A percentile compares a stretch with the other conserved stretches of the same genome.
These are phyloP conservation scores for Hymenotorrendiella dingleyae DNA, from an alignment of 2,329 filamentous ascomycete species.

Conservation along the genomic window DNA sequence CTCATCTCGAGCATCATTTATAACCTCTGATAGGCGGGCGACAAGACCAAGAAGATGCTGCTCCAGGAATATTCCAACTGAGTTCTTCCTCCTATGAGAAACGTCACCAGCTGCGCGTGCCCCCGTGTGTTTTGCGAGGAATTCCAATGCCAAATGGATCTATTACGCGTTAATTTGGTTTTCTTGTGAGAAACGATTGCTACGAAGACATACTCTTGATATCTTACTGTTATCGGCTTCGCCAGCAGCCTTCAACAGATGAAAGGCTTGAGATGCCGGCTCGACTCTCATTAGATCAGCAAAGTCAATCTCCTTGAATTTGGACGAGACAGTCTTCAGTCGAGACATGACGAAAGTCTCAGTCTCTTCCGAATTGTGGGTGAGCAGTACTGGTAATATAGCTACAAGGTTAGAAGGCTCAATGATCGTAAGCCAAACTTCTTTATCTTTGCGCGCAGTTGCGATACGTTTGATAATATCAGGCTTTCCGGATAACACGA, in stretches of 20 bases:
- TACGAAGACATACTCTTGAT: constrained; percentile 43
- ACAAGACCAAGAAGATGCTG: constrained; percentile 82
- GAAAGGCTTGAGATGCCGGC: constrained; percentile 68
- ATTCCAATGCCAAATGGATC: constrained; percentile 30
- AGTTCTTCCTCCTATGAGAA: constrained; percentile 41
- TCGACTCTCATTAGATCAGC: constrained; percentile 67
- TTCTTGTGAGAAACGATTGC: not conserved
- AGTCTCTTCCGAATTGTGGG: constrained; percentile 49
- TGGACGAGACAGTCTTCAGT: constrained; percentile 61
- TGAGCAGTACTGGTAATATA: constrained; percentile 53
- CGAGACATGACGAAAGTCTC: constrained; percentile 64
- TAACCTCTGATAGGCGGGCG: constrained; percentile 69
- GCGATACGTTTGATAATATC: constrained; percentile 80
- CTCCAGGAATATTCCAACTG: constrained; percentile 71
- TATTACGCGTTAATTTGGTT: constrained; percentile 8
- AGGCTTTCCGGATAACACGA: constrained; percentile 71
- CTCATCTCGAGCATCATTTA: constrained; percentile 61
- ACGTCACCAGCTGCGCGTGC: constrained; percentile 23
- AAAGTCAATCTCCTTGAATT: constrained; percentile 62
- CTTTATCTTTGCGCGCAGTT: constrained; percentile 64
- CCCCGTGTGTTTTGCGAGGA: constrained; percentile 38
- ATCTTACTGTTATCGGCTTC: constrained; percentile 57
- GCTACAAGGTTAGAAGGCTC: constrained; percentile 51
- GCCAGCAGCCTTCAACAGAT: constrained; percentile 74
- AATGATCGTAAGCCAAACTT: constrained; percentile 51